These are phyloP conservation scores for Ensete ventricosum DNA, from an alignment of 176 grass and related monocot genomes.

Conservation along the genomic window DNA sequence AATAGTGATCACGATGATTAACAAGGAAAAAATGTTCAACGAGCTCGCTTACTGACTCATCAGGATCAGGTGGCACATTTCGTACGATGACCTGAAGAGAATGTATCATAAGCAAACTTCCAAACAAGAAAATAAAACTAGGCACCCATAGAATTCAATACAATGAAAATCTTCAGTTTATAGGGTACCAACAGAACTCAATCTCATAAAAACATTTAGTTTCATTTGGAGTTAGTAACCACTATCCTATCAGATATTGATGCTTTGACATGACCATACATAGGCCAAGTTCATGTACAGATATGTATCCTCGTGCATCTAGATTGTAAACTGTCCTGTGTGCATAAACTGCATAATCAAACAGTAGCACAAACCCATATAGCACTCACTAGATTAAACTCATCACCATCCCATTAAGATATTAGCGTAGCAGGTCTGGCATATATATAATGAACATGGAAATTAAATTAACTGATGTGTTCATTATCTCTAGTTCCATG, in stretches of 20 bases:
- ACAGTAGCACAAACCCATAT: too few relatives aligned
- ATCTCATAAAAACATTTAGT: conserved; percentile 5
- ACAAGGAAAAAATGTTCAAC: conserved; percentile 99
- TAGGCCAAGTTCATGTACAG: not conserved
- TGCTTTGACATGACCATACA: not conserved
- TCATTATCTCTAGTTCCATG: too few relatives aligned
- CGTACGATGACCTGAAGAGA: conserved; percentile 75
- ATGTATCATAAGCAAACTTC: conserved; percentile 19
- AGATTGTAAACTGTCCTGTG: too few relatives aligned
- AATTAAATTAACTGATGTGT: too few relatives aligned
- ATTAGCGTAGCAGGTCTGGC: too few relatives aligned
- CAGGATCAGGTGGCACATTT: conserved; percentile 82
- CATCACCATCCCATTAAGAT: too few relatives aligned
- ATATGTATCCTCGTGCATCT: too few relatives aligned
- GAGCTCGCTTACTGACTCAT: conserved; percentile 90
- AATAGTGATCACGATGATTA: conserved; percentile 84
- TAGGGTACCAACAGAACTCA: too few relatives aligned
- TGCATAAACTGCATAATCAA: too few relatives aligned
- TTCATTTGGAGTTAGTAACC: not conserved
- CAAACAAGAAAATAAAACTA: not conserved
- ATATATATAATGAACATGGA: too few relatives aligned
- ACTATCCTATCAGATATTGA: not conserved
- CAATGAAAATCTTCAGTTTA: too few relatives aligned
- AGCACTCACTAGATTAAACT: too few relatives aligned
- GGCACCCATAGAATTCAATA: not conserved